Base-by-base conservation (phyloP, 2,329 filamentous ascomycete species). In the Chrysoporthe deuterocubensis region DNA sequence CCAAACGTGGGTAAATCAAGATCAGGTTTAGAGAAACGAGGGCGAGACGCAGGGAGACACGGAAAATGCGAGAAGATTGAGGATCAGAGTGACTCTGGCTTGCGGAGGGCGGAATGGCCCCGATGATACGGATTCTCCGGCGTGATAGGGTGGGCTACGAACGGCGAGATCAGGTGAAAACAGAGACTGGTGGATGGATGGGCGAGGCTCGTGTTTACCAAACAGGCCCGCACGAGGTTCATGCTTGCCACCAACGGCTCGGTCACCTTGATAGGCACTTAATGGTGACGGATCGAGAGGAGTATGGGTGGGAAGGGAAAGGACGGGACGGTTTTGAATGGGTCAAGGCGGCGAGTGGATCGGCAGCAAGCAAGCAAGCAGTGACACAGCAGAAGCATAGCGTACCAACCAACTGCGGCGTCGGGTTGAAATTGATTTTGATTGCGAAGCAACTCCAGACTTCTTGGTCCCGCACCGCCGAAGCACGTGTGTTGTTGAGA, bases 81-180 rank as follows among this genome's bases (percentile, higher is more conserved):
- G 9, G 7, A 16, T 34, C 50, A 54, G 4, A 52, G 48, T 16
- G 50, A 8, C 4, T 34, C 14, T 54, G 5, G 6, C 50, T 54
- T 54, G 21, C 14, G 37, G 50, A 34, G 21, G 13, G 21, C 21
- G 26, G 13, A 21, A 32, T 2, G 50, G 26, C 50, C 32, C 26
- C 32, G 26, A 7, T 14, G 50, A 4, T 34, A 54, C 32, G 50
- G 50, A 13, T 32, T 16, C 32, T 18, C 50, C 26, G 50, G 14
- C 50, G 32, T 54, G 50, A 34, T 13, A 13, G 26, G 50, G 32
- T 14, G 26, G 50, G 50, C 7, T 21, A 37, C 40, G 34, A 58
- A 58, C 1, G 32, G 56, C 34, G 37, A 58, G 56, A 58, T 58
- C 37, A 58, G 16, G 56, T 40, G 56, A 42, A 58, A n/a, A 8